phyloP scores from a whole-genome alignment of 2,329 filamentous ascomycete genomes.

The Ceratocystis cacaofunesta region DNA sequence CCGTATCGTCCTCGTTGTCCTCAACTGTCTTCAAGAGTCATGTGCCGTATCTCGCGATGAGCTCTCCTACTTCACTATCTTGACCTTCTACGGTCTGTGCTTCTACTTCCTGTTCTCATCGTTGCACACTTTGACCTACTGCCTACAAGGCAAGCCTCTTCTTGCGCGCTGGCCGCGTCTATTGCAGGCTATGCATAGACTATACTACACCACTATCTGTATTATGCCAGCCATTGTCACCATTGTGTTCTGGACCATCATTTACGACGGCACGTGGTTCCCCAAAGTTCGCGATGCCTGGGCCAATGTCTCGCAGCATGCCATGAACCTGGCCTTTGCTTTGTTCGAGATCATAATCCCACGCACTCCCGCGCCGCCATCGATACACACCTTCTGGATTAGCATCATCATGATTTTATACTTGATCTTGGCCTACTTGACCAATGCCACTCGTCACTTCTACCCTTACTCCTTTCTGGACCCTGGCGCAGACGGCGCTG shows the following conservation, averaged over 20 bases:
- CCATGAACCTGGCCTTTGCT: constrained; percentile 56
- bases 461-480: constrained; percentile 74
- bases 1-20: constrained; percentile 54
- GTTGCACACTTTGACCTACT: constrained; percentile 55
- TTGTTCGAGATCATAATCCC: constrained; percentile 61
- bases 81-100: constrained; percentile 68
- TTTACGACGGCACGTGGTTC: constrained; percentile 41
- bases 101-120: constrained; percentile 62
- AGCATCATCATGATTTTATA: constrained; percentile 59
- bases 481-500: constrained; percentile 33
- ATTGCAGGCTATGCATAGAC: constrained; percentile 48
- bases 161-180: constrained; percentile 44
- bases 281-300: constrained; percentile 38
- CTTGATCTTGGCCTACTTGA: constrained; percentile 59
- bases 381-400: constrained; percentile 51
- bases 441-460: constrained; percentile 50
- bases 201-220: constrained; percentile 48
- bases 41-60: constrained; percentile 34
- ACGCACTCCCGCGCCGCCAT: constrained; percentile 43
- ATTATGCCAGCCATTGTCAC: constrained; percentile 55
- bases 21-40: constrained; percentile 37
- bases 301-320: constrained; percentile 59
- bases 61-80: constrained; percentile 71
- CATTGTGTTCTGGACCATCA: constrained; percentile 52
- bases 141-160: constrained; percentile 36